Evolutionary conservation across 257 asterid species (phyloP), one percentile per base, ranked within the genome.

Genomic region (Osmanthus fragrans): DNA sequence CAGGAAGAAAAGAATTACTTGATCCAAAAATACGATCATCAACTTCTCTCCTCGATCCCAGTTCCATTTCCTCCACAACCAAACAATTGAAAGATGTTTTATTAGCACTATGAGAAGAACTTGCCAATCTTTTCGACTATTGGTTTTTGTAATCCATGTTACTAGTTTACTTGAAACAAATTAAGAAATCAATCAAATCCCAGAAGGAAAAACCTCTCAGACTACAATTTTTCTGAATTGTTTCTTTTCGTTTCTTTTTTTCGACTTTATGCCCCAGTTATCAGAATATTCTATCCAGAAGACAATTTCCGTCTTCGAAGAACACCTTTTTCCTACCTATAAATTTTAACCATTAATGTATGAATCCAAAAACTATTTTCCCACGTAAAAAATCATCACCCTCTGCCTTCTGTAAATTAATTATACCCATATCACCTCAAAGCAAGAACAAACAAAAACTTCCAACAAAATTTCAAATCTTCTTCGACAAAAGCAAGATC

Each of bases 1-100:
- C 96, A 36, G 92, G 91, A 82, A 92, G 90, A 80, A 85, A 84
- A 75, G 87, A 85, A 80, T 90, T 88, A 77, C 79, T 82, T 85
- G 90, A 85, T 84, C 89, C 81, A 68, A 76, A 74, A 70, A 74
- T 71, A 78, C 40, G 88, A 85, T 83, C 89, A 80, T 82, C 91
- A 29, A 73, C 87, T 84, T 76, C 86, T 77, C 81, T 86, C 76
- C 68, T 80, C 33, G 80, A 81, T 69, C 84, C 79, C 77, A 64
- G 74, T 69, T 69, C 86, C 77, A 75, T 72, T 80, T 73, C 90
- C 39, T 76, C 86, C 74, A 83, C 82, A 56, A 42, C 73, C 19
- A 83, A 74, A 82, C 36, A 73, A 66, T 72, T 73, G 72, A 42
- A 13, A 70, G 70, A 80, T 66, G 33, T 73, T 45, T 73, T 73